These are phyloP conservation scores for Skeletonema menzelii DNA, from an alignment of 108 stramenopile species.

Conservation along the genomic window DNA sequence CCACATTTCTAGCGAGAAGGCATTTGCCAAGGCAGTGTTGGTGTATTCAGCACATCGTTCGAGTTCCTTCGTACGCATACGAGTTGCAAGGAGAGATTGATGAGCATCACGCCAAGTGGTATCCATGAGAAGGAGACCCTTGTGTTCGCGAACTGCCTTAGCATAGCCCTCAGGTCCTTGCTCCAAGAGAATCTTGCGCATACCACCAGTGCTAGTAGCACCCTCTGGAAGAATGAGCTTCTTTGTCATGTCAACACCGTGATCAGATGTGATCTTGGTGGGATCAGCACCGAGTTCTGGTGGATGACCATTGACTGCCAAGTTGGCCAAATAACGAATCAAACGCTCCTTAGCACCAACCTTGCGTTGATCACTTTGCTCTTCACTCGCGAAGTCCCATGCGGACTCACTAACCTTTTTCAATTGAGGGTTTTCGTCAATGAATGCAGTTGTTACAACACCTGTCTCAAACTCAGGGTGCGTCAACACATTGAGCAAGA, in stretches of 20 bases:
- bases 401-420: conserved; percentile 53
- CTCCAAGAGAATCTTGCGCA: conserved; percentile 50
- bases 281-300: conserved; percentile 85
- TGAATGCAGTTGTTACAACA: conserved; percentile 83
- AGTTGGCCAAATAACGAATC: conserved; percentile 80
- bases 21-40: conserved; percentile 65
- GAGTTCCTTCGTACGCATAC: conserved; percentile 90
- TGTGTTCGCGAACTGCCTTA: conserved; percentile 86
- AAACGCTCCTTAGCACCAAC: conserved; percentile 66
- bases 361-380: conserved; percentile 62
- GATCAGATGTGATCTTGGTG: conserved; percentile 43
- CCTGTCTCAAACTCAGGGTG: conserved; percentile 89
- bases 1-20: conserved; percentile 94
- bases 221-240: conserved; percentile 46
- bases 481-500: conserved; percentile 81
- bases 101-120: conserved; percentile 99
- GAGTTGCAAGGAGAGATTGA: conserved; percentile 95
- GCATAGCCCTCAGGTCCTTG: conserved; percentile 92
- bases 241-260: conserved; percentile 29
- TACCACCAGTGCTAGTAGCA: conserved; percentile 18
- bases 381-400: conserved; percentile 74
- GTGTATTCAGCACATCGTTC: conserved; percentile 86
- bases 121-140: conserved; percentile 92
- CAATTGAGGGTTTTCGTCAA: conserved; percentile 79
- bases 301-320: conserved; percentile 92